phyloP scores from a whole-genome alignment of 2,329 filamentous ascomycete genomes.

The Scytalidium lignicola region DNA sequence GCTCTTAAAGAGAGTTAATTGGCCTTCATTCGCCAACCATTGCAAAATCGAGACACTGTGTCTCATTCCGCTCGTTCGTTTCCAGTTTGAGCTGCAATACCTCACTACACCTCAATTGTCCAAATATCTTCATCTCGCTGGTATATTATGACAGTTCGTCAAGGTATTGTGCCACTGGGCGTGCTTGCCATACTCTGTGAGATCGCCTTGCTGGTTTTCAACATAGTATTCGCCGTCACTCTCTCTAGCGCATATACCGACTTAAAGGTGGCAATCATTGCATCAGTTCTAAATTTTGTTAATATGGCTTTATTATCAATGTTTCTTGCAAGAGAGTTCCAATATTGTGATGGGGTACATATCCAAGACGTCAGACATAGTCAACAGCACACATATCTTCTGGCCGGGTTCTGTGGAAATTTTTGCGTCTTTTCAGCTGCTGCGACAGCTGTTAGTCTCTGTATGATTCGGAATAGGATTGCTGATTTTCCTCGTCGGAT shows the following conservation, averaged over 20 bases:
- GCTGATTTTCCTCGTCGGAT: conserved; percentile 14
- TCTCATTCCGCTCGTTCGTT: too few relatives aligned
- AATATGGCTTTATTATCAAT: conserved; percentile 16
- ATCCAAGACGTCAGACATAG: conserved; percentile 20
- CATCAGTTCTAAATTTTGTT: conserved; percentile 17
- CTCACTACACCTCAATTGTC: too few relatives aligned
- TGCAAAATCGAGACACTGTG: too few relatives aligned
- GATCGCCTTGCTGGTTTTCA: conserved; percentile 21
- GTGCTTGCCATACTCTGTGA: conserved; percentile 23
- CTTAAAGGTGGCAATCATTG: conserved; percentile 18
- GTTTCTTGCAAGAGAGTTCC: conserved; percentile 21
- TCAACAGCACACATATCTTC: conserved; percentile 20
- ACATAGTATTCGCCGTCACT: conserved; percentile 23
- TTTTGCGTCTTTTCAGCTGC: conserved; percentile 20
- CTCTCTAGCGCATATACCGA: conserved; percentile 13
- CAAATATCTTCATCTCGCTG: too few relatives aligned
- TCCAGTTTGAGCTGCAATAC: too few relatives aligned
- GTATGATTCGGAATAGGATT: conserved; percentile 15
- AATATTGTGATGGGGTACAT: conserved; percentile 20
- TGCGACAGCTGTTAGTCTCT: conserved; percentile 21
- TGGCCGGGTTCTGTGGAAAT: too few relatives aligned
- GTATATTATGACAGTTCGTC: conserved; percentile 16
- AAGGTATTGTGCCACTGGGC: conserved; percentile 20
- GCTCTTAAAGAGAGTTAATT: too few relatives aligned
- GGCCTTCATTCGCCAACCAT: too few relatives aligned